Evolutionary conservation across 2,329 filamentous ascomycete genomes (phyloP).

Genomic region (Neonectria coccinea): DNA sequence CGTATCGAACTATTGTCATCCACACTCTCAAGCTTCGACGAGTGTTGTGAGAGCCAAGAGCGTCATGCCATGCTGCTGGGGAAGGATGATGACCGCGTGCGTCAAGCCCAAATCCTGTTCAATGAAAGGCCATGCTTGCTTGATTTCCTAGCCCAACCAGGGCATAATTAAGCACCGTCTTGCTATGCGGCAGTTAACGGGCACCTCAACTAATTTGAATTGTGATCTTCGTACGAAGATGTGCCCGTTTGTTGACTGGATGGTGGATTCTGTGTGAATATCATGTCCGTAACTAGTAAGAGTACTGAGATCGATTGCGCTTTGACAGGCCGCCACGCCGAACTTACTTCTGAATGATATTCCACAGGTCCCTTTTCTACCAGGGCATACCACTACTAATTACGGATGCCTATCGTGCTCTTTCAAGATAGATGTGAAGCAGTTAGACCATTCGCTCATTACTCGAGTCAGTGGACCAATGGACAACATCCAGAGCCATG

Average conservation of each 20-base stretch:
- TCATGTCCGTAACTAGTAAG: background rate
- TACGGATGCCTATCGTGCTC: background rate
- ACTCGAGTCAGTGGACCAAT: background rate
- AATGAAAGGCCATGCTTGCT: conserved; percentile 8
- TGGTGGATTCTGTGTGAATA: background rate
- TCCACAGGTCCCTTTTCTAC: too few species aligned
- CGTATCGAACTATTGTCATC: background rate
- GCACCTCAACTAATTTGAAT: background rate
- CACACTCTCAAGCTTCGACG: background rate
- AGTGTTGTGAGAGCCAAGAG: background rate
- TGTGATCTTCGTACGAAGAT: conserved; percentile 17
- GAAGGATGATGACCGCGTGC: background rate
- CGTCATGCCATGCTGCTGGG: background rate
- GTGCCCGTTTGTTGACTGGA: background rate
- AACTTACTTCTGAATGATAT: background rate
- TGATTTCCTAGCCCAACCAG: background rate
- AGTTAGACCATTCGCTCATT: background rate
- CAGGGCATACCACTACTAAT: too few species aligned
- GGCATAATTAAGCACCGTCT: background rate
- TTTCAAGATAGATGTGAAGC: conserved; percentile 5
- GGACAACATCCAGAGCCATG: background rate
- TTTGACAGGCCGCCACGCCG: conserved; percentile 19
- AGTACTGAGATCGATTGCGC: background rate
- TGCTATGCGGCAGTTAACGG: background rate
- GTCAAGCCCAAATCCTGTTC: background rate